These are phyloP conservation scores for Kodamaea hsintzibuensis DNA, from an alignment of 805 yeast species.

Conservation along the genomic window DNA sequence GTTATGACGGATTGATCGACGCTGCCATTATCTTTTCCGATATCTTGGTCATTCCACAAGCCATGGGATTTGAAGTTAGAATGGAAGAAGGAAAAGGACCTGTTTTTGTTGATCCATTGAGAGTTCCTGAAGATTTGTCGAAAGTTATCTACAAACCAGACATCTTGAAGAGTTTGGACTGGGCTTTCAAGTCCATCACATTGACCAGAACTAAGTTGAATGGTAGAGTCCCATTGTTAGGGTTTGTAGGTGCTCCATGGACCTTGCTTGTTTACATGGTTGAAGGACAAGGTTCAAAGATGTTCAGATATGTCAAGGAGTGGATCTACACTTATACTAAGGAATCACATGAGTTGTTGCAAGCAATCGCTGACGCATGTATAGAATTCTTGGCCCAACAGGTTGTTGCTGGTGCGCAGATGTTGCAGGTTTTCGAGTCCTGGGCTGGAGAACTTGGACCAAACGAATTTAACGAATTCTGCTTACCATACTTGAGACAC, in stretches of 20 bases:
- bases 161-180: constrained; percentile 73
- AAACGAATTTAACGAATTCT: constrained; percentile 80
- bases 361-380: constrained; percentile 82
- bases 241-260: constrained; percentile 99
- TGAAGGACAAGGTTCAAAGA: constrained; percentile 94
- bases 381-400: constrained; percentile 91
- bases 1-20: constrained; percentile 84
- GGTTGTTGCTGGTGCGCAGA: constrained; percentile 97
- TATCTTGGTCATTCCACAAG: constrained; percentile 95
- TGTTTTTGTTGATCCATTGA: constrained; percentile 82
- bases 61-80: constrained; percentile 93
- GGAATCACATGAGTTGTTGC: constrained; percentile 68
- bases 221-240: constrained; percentile 92
- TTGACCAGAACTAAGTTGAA: constrained; percentile 80
- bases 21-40: constrained; percentile 98
- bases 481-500: constrained; percentile 82
- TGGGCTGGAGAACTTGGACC: constrained; percentile 99
- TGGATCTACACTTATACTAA: constrained; percentile 86
- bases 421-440: constrained; percentile 94
- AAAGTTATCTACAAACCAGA: constrained; percentile 65
- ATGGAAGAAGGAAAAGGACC: constrained; percentile 97
- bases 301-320: constrained; percentile 87
- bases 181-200: constrained; percentile 95
- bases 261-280: constrained; percentile 94
- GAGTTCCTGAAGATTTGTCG: constrained; percentile 66